phyloP scores from a whole-genome alignment of 2,329 filamentous ascomycete species.

The Penicillium sp. region DNA sequence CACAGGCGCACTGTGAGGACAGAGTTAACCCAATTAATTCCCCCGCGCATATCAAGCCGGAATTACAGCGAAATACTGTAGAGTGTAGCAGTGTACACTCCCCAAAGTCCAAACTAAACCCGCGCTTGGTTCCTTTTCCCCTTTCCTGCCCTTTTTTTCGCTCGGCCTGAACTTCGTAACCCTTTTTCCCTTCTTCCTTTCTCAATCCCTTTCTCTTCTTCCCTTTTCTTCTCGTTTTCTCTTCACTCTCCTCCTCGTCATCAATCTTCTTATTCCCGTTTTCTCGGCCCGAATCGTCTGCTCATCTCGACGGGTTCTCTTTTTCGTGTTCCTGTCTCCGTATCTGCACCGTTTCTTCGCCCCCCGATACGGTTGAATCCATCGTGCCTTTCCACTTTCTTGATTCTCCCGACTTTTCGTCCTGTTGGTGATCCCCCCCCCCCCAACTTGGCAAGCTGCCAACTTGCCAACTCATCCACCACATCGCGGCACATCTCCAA shows the following conservation, averaged over 20 bases:
- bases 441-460: neutral
- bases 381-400: neutral
- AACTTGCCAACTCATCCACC: neutral
- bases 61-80: neutral
- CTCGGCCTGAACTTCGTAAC: neutral
- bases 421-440: neutral
- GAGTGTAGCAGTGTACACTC: too few relatives aligned
- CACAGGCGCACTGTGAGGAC: too few relatives aligned
- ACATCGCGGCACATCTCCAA: too few relatives aligned
- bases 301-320: constrained; percentile 1
- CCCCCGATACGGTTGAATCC: neutral
- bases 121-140: constrained; percentile 26
- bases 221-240: constrained; percentile 12
- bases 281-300: constrained; percentile 13
- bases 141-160: constrained; percentile 29
- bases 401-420: neutral
- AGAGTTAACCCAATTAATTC: too few relatives aligned
- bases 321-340: constrained; percentile 10
- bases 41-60: constrained; percentile 1
- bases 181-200: constrained; percentile 13
- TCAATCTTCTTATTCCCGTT: constrained; percentile 16
- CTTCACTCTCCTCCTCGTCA: constrained; percentile 12
- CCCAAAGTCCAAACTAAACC: neutral
- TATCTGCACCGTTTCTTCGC: neutral
- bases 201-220: constrained; percentile 13